A percentile compares a stretch with the other conserved stretches of the same genome.
phyloP scores from a whole-genome alignment of 257 asterid genomes.

The Craterostigma plantagineum region DNA sequence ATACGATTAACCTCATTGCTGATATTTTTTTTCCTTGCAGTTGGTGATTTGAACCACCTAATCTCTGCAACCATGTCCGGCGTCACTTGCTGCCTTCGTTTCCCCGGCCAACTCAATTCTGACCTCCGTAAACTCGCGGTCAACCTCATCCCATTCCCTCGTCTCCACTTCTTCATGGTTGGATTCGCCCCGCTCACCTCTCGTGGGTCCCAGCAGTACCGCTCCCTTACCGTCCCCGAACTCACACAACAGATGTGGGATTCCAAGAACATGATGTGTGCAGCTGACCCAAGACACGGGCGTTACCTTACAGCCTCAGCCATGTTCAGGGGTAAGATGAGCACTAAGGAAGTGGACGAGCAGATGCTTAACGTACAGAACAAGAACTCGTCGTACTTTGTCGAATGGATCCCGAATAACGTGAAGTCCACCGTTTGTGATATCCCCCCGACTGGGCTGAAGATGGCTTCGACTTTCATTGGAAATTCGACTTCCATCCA shows the following conservation, averaged over 20 bases:
- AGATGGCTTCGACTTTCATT: conserved; percentile 28
- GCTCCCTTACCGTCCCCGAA: conserved; percentile 31
- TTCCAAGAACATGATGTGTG: conserved; percentile 36
- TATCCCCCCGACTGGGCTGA: conserved; percentile 32
- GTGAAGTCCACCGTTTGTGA: conserved; percentile 39
- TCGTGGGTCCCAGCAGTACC: conserved; percentile 36
- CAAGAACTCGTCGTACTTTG: conserved; percentile 34
- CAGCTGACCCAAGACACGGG: conserved; percentile 35
- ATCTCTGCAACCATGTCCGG: conserved; percentile 42
- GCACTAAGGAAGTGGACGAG: conserved; percentile 32
- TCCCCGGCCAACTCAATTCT: conserved; percentile 35
- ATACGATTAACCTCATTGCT: no score
- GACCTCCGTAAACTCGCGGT: conserved; percentile 30
- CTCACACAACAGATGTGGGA: conserved; percentile 48
- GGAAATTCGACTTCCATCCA: conserved; percentile 37
- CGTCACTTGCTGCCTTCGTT: conserved; percentile 42
- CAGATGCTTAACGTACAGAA: conserved; percentile 35
- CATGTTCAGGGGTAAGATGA: conserved; percentile 38
- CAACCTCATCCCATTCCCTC: conserved; percentile 30
- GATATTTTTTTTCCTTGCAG: neutral
- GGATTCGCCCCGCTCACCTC: conserved; percentile 40
- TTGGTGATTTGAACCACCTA: conserved; percentile 35
- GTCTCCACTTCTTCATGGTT: conserved; percentile 37
- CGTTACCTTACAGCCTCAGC: conserved; percentile 36
- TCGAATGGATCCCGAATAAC: conserved; percentile 36